Evolutionary conservation across 2,329 filamentous ascomycete genomes (phyloP), one percentile per base, ranked within the genome.

Genomic region (Neonectria neomacrospora): DNA sequence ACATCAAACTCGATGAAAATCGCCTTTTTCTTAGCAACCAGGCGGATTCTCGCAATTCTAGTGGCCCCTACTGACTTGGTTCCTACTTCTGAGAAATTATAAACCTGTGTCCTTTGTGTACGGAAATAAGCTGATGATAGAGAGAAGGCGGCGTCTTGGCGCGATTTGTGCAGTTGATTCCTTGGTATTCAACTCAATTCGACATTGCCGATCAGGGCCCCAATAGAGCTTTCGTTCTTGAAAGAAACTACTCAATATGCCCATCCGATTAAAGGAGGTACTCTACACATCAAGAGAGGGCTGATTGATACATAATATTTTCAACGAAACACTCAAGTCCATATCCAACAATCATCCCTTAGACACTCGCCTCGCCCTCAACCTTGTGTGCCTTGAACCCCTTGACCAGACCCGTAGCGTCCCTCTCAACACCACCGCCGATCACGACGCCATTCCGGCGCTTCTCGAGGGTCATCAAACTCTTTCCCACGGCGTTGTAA

Each of bases 361-460:
- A 54, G n/a, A 34, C 42, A 7, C 45, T 20, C 26, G 7, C 16
- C 9, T 28, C 28, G n/a, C 30, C 14, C 23, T 20, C 32, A 23
- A 39, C 41, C 3, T 23, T n/a, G 3, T 9, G 41, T 20, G 47
- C 22, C 28, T 62, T 68, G 56, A 77, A 76, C 0, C 74, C 71
- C 34, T 50, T 73, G 3, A 83, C 79, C 28, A 81, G 59, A 0
- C 84, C 82, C 0, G 74, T 82, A n/a, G 58, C 58, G 55, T 80
- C 74, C 58, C 81, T 76, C 18, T 74, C 65, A 34, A 83, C 75
- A 1, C 84, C 84, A 11, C 76, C 75, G 9, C 82, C 82, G n/a
- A 79, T 54, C 0, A 81, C 79, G 9, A 85, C 62, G 0, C 85
- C 85, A 20, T 76, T 75, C 11, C 72, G 70, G 1, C 74, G 67